Conservation (phyloP, 768 basidiomycete genomes). For the Rhizopogon vinicolor region DNA sequence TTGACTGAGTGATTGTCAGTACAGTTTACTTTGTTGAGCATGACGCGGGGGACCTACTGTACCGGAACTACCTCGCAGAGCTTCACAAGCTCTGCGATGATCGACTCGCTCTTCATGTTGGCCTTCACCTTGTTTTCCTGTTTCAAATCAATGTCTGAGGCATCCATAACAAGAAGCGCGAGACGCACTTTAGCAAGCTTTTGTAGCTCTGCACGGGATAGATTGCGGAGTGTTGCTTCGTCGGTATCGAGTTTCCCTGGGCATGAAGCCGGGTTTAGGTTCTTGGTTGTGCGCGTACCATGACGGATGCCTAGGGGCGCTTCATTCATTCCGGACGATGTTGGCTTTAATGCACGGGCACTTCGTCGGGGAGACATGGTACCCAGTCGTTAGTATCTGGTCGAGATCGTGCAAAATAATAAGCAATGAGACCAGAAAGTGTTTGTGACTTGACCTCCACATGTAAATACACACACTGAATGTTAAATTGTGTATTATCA, state of each 20-base stretch:
- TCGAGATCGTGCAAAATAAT: neutral
- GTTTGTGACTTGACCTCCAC: no score
- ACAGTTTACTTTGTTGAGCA: slow-evolving; percentile 7
- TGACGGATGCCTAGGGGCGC: neutral
- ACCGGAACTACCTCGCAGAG: neutral
- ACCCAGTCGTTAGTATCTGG: no score
- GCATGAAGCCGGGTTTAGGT: neutral
- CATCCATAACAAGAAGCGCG: neutral
- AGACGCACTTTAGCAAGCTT: slow-evolving; percentile 20
- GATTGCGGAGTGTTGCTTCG: slow-evolving; percentile 16
- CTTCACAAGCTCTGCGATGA: slow-evolving; percentile 17
- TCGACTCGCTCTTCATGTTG: slow-evolving; percentile 21
- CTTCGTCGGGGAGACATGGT: neutral
- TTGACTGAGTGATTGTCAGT: slow-evolving; percentile 7
- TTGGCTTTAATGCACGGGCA: neutral
- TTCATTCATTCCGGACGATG: neutral
- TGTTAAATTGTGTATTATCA: no score
- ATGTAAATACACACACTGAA: no score
- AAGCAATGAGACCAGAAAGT: neutral
- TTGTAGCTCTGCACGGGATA: slow-evolving; percentile 20
- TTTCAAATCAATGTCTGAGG: neutral
- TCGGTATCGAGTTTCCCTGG: neutral
- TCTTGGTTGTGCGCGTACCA: neutral
- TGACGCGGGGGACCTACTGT: neutral
- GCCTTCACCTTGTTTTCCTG: slow-evolving; percentile 19